Evolutionary conservation across 768 basidiomycete species (phyloP).

Genomic region (Lentinula raphanica): DNA sequence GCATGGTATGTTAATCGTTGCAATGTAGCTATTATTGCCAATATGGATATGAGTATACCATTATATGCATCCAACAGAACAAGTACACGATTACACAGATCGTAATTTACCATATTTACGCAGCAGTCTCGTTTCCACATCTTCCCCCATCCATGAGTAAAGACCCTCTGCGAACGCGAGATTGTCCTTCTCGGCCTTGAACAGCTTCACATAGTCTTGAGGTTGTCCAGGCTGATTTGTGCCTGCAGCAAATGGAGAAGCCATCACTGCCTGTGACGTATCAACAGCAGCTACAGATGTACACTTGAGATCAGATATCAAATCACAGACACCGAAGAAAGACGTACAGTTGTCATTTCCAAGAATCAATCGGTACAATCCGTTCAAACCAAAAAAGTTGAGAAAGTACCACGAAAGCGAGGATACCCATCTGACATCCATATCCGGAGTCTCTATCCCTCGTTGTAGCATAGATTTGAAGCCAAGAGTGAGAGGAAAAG

Average conservation of each 20-base stretch:
- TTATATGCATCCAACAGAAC: not conserved
- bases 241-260: constrained; percentile 59
- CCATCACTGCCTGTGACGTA: constrained; percentile 67
- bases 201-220: constrained; percentile 86
- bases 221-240: constrained; percentile 48
- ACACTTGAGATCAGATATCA: constrained; percentile 12
- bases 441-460: constrained; percentile 89
- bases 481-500: constrained; percentile 92
- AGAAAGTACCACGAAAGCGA: constrained; percentile 99
- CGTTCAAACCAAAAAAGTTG: constrained; percentile 97
- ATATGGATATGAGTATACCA: not conserved
- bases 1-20: constrained; percentile 6
- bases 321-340: constrained; percentile 4
- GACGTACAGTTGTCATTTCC: constrained; percentile 82
- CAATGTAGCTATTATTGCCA: constrained; percentile 25
- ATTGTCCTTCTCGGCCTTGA: constrained; percentile 89
- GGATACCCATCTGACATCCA: constrained; percentile 99
- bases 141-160: constrained; percentile 79
- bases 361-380: constrained; percentile 89
- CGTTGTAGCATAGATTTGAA: constrained; percentile 98
- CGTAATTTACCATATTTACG: constrained; percentile 52
- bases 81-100: not conserved
- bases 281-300: constrained; percentile 56
- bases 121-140: constrained; percentile 74
- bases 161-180: constrained; percentile 85